Percentiles rank a stretch among this genome's conserved stretches.
phyloP scores from a whole-genome alignment of 345 rosid genomes.

The Camelina laxa region DNA sequence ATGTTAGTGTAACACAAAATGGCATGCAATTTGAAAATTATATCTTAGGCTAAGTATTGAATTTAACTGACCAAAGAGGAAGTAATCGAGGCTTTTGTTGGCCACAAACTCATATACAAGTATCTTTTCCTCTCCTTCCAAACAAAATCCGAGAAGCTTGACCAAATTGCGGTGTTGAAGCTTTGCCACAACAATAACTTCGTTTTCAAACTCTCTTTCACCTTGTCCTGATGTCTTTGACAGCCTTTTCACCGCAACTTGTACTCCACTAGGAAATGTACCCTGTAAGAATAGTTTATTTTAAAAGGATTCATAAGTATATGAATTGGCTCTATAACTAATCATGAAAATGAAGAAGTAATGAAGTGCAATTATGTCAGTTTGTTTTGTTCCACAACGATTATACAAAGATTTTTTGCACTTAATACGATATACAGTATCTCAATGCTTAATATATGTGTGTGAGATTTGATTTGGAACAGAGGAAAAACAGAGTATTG shows the following conservation, averaged over 20 bases:
- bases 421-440: too few species aligned
- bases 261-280: constrained; percentile 22
- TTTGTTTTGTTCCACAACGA: too few species aligned
- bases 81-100: constrained; percentile 31
- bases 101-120: constrained; percentile 29
- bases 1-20: neutral
- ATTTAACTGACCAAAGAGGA: constrained; percentile 27
- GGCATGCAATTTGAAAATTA: neutral
- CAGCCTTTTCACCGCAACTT: constrained; percentile 34
- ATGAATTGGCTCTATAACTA: neutral
- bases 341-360: neutral
- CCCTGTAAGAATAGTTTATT: constrained; percentile 4
- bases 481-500: too few species aligned
- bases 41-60: neutral
- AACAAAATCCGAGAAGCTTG: constrained; percentile 19
- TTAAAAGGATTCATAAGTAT: too few species aligned
- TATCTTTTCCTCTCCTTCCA: constrained; percentile 28
- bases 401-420: too few species aligned
- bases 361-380: neutral
- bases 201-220: constrained; percentile 22
- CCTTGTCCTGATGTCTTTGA: constrained; percentile 39
- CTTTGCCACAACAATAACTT: constrained; percentile 31
- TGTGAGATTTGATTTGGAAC: too few species aligned
- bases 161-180: constrained; percentile 33
- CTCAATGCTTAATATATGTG: too few species aligned